Conservation (phyloP, 345 rosid species). For the Kernera saxatilis region DNA sequence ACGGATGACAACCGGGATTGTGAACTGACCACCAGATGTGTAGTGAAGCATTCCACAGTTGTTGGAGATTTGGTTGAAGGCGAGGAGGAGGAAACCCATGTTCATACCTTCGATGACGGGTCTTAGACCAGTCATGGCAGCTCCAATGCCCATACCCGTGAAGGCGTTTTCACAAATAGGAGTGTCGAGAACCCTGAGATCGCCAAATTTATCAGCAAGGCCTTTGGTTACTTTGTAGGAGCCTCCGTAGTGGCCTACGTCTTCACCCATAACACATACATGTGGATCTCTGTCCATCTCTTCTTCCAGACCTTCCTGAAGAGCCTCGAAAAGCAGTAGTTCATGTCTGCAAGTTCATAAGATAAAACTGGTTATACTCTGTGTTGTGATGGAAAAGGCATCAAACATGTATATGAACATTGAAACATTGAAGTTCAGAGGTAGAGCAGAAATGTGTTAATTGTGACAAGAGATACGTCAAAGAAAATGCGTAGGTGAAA, state of each 20-base stretch:
- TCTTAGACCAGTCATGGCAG: constrained; percentile 91
- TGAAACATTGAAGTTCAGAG: not conserved
- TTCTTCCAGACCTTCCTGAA: constrained; percentile 89
- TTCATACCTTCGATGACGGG: constrained; percentile 93
- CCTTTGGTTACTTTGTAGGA: constrained; percentile 89
- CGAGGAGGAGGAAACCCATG: constrained; percentile 97
- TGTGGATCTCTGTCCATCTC: constrained; percentile 93
- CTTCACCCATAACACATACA: constrained; percentile 96
- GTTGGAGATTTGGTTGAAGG: constrained; percentile 98
- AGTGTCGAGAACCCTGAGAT: constrained; percentile 92
- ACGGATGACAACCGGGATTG: constrained; percentile 80
- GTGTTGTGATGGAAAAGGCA: not conserved
- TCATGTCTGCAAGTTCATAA: constrained; percentile 54
- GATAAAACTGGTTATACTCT: not conserved
- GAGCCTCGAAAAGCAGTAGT: constrained; percentile 85
- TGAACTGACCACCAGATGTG: constrained; percentile 97
- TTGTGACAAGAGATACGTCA: not conserved
- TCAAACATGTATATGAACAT: not conserved
- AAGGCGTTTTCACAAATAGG: constrained; percentile 95
- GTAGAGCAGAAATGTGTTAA: not conserved
- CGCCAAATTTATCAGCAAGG: constrained; percentile 72
- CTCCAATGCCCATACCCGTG: constrained; percentile 97
- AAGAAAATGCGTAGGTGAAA: not conserved
- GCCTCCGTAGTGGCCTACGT: constrained; percentile 96
- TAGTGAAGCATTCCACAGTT: constrained; percentile 98